These are phyloP conservation scores for Hyaloperonospora arabidopsidis DNA, from an alignment of 352 stramenopile species.

Conservation along the genomic window DNA sequence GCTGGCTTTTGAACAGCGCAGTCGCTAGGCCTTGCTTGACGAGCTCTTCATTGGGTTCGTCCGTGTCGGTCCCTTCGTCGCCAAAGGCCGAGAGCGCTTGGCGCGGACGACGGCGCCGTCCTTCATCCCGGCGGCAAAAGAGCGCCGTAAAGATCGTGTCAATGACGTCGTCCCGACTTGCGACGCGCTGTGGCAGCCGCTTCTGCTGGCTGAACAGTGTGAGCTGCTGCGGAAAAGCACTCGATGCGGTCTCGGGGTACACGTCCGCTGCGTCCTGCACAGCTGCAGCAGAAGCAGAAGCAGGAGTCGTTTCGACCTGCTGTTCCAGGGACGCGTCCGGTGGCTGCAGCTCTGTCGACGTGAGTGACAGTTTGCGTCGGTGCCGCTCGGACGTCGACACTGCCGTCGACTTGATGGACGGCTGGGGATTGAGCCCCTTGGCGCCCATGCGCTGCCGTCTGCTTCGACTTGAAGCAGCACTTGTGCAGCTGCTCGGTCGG, in stretches of 20 bases:
- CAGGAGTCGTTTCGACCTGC: constrained; percentile 1
- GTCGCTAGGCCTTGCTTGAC: constrained; percentile 72
- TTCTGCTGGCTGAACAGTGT: constrained; percentile 78
- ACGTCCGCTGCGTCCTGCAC: constrained; percentile 51
- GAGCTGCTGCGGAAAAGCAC: constrained; percentile 63
- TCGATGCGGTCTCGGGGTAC: constrained; percentile 45
- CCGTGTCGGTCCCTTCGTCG: constrained; percentile 69
- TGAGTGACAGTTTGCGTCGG: constrained; percentile 37
- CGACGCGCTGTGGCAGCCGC: constrained; percentile 58
- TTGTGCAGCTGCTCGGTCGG: constrained; percentile 4
- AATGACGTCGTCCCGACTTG: constrained; percentile 73
- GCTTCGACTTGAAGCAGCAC: constrained; percentile 23
- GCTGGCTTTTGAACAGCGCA: constrained; percentile 66
- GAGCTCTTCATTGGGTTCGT: constrained; percentile 79
- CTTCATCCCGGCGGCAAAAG: constrained; percentile 36
- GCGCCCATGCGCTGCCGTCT: constrained; percentile 50
- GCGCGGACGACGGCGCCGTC: constrained; percentile 20
- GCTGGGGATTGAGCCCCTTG: constrained; percentile 16
- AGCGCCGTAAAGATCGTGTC: constrained; percentile 75
- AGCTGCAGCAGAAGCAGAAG: constrained; percentile 5
- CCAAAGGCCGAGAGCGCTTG: constrained; percentile 55
- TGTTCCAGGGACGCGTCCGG: constrained; percentile 3
- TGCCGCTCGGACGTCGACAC: constrained; percentile 19
- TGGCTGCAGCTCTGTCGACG: constrained; percentile 14
- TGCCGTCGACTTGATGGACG: constrained; percentile 11